A percentile compares a stretch with the other conserved stretches of the same genome.
phyloP scores from a whole-genome alignment of 108 stramenopile genomes.

The Stephanodiscus minutulus region DNA sequence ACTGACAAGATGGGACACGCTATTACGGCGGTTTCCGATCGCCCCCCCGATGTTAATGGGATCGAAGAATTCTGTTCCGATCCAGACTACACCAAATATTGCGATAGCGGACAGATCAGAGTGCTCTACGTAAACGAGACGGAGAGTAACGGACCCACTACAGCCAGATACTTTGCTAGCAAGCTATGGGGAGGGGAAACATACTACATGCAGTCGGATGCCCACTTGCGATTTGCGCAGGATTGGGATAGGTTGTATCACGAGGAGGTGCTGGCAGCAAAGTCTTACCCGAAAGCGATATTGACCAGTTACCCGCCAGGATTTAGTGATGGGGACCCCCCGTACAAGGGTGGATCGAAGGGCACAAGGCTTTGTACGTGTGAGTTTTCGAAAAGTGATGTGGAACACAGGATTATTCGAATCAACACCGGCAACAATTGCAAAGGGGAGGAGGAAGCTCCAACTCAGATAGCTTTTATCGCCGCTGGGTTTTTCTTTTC shows the following conservation, averaged over 20 bases:
- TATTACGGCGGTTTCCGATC: slow-evolving; percentile 59
- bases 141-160: slow-evolving; percentile 89
- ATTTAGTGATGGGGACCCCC: slow-evolving; percentile 55
- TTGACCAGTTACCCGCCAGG: slow-evolving; percentile 87
- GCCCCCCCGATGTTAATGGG: slow-evolving; percentile 63
- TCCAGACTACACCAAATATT: slow-evolving; percentile 55
- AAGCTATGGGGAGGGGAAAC: slow-evolving; percentile 94
- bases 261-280: slow-evolving; percentile 61
- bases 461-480: slow-evolving; percentile 56
- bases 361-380: slow-evolving; percentile 69
- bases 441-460: slow-evolving; percentile 18
- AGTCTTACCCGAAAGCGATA: slow-evolving; percentile 71
- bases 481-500: slow-evolving; percentile 97
- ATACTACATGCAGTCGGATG: slow-evolving; percentile 89
- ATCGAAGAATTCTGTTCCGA: slow-evolving; percentile 73
- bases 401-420: slow-evolving; percentile 75
- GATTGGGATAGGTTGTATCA: slow-evolving; percentile 82
- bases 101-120: slow-evolving; percentile 74
- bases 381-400: slow-evolving; percentile 51
- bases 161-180: slow-evolving; percentile 86
- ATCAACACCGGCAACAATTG: slow-evolving; percentile 56
- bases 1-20: slow-evolving; percentile 52
- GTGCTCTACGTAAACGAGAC: slow-evolving; percentile 88
- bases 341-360: slow-evolving; percentile 48
- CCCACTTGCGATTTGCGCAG: slow-evolving; percentile 78